Evolutionary conservation across 768 basidiomycete genomes (phyloP).

Genomic region (Leucosporidium yakuticum): DNA sequence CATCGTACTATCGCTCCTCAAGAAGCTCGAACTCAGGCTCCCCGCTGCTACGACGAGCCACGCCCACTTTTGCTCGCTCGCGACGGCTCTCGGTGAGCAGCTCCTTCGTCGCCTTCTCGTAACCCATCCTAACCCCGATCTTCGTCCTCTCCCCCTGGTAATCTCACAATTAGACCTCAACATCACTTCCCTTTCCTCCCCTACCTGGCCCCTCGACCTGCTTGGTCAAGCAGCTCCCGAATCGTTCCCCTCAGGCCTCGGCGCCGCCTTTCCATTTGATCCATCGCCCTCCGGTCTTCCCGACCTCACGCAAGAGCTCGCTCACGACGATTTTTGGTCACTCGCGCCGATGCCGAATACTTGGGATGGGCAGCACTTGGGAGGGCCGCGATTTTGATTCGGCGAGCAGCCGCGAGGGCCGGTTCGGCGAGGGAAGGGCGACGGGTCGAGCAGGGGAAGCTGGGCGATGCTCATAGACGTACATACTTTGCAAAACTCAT

Average conservation of each 20-base stretch:
- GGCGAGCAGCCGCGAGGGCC: not conserved
- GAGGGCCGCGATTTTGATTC: not conserved
- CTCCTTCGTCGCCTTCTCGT: not conserved
- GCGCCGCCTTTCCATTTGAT: not conserved
- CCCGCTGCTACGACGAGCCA: not conserved
- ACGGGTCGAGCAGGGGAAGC: too few relatives aligned
- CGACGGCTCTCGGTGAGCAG: not conserved
- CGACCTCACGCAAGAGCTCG: not conserved
- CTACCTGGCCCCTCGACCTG: not conserved
- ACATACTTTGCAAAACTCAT: too few relatives aligned
- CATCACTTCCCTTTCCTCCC: not conserved
- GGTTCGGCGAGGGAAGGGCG: not conserved
- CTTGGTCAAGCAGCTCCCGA: not conserved
- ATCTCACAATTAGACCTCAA: not conserved
- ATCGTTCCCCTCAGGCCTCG: not conserved
- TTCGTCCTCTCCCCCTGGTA: not conserved
- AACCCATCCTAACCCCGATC: too few relatives aligned
- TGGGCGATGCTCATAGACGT: too few relatives aligned
- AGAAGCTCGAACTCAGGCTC: not conserved
- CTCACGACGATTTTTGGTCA: not conserved
- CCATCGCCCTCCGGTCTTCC: not conserved
- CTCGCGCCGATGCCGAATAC: not conserved
- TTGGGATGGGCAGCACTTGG: not conserved
- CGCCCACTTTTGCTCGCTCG: not conserved
- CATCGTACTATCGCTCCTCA: slow-evolving; percentile 2